Conservation (phyloP, 305 asterid genomes). For the Solanum hybrid region DNA sequence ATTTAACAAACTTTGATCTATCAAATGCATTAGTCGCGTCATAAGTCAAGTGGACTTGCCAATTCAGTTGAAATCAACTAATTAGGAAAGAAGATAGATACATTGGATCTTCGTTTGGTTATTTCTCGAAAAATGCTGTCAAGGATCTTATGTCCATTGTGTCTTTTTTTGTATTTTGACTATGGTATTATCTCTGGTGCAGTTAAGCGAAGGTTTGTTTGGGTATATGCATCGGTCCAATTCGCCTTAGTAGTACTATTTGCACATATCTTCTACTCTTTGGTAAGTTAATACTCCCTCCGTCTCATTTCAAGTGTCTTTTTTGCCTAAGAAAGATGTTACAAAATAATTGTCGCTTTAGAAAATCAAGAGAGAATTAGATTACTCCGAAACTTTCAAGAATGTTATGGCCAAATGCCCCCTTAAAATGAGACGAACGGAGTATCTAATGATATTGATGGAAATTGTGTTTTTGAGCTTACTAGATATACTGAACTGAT, state of each 20-base stretch:
- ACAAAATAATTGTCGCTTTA: background rate
- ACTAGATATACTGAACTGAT: background rate
- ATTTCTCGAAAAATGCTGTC: background rate
- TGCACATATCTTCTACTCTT: conserved; percentile 71
- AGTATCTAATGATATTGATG: background rate
- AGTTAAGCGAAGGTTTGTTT: conserved; percentile 74
- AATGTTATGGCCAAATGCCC: background rate
- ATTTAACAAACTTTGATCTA: background rate
- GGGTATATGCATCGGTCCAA: conserved; percentile 78
- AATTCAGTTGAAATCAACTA: background rate
- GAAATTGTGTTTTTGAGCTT: background rate
- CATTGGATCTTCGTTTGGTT: background rate
- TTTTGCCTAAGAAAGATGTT: background rate
- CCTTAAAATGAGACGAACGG: background rate
- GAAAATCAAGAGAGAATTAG: background rate
- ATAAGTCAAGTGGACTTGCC: background rate
- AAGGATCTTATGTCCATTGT: background rate
- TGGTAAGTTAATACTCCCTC: conserved; percentile 38
- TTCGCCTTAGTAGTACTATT: conserved; percentile 76
- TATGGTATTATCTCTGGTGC: background rate
- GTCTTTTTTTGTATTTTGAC: background rate
- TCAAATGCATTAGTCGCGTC: background rate
- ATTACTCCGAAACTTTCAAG: background rate
- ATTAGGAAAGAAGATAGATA: background rate
- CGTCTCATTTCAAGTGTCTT: background rate